Percentiles rank a stretch among this genome's conserved stretches.
Conservation (phyloP, 176 grass and related monocot species). For the Tillandsia leiboldiana region DNA sequence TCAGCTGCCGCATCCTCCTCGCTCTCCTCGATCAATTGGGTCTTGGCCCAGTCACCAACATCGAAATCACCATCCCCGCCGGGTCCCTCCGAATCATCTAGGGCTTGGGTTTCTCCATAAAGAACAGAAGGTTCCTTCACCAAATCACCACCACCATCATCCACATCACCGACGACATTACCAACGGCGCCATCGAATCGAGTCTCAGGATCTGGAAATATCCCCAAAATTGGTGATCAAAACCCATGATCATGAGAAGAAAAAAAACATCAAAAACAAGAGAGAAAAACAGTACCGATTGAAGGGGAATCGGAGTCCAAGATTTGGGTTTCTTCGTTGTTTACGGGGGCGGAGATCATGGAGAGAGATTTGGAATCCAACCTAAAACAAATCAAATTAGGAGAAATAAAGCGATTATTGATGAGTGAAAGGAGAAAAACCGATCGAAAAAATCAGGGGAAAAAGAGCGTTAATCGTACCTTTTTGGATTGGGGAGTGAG, state of each 20-base stretch:
- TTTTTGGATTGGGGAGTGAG: too few relatives aligned
- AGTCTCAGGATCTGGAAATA: background rate
- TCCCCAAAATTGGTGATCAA: background rate
- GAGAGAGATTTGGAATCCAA: background rate
- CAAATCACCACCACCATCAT: background rate
- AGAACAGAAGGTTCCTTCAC: background rate
- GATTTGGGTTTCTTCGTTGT: conserved; percentile 5
- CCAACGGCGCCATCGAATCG: background rate
- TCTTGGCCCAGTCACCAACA: background rate
- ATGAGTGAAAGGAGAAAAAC: background rate
- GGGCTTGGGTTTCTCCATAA: conserved; percentile 12
- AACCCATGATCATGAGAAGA: background rate
- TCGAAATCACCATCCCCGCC: background rate
- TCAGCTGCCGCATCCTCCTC: background rate
- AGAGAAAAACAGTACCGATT: background rate
- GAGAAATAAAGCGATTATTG: background rate
- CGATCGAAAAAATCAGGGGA: too few relatives aligned
- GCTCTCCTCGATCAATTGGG: conserved; percentile 8
- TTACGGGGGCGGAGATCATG: conserved; percentile 5
- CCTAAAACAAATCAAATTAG: background rate
- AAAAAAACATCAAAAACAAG: background rate
- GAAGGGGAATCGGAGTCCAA: conserved; percentile 5
- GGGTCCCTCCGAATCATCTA: conserved; percentile 6
- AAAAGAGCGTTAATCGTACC: too few relatives aligned
- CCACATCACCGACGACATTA: background rate